phyloP scores from a whole-genome alignment of 2,329 filamentous ascomycete species.

The Monosporascus cannonballus region DNA sequence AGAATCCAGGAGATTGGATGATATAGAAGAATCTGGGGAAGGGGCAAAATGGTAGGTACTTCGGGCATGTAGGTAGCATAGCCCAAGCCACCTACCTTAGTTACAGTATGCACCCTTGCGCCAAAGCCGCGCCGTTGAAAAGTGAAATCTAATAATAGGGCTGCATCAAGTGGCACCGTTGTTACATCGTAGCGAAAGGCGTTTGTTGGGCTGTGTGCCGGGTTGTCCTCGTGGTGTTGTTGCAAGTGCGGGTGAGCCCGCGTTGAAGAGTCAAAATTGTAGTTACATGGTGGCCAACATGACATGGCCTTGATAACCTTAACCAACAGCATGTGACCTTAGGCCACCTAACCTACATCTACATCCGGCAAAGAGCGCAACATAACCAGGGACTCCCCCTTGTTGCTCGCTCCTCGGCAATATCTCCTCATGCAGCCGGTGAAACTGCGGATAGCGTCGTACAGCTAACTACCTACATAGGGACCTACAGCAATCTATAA shows the following conservation, averaged over 20 bases:
- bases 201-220: background rate
- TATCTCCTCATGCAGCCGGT: too few species aligned
- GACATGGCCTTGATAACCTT: background rate
- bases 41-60: background rate
- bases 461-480: too few species aligned
- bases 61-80: background rate
- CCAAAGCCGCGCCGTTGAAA: background rate
- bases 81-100: background rate
- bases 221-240: slow-evolving; percentile 1
- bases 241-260: background rate
- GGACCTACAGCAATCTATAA: too few species aligned
- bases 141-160: background rate
- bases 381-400: background rate
- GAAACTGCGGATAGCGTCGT: too few species aligned
- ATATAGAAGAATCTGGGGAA: background rate
- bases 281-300: background rate
- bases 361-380: background rate
- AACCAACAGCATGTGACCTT: background rate
- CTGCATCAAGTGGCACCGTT: background rate
- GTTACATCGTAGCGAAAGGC: background rate
- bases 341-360: background rate
- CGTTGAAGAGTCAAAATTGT: background rate
- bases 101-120: background rate
- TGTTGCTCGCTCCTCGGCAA: too few species aligned
- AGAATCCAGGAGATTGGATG: slow-evolving; percentile 1